Conservation (phyloP, 2,329 filamentous ascomycete genomes). For the Curvularia verruculosa region DNA sequence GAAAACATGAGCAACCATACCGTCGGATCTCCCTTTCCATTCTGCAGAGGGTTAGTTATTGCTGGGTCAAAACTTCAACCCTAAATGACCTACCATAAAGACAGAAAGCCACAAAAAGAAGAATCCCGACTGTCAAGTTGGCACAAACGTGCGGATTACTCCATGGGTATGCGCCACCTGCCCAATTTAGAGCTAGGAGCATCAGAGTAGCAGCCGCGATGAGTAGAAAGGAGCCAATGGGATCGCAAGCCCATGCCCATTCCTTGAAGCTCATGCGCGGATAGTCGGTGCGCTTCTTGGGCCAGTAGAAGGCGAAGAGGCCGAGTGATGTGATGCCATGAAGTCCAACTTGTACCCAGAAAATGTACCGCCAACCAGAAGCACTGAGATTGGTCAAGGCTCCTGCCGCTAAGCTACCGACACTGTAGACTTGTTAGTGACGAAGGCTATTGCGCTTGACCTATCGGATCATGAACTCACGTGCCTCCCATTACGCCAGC, state of each 20-base stretch:
- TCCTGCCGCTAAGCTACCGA: slow-evolving; percentile 59
- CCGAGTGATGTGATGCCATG: slow-evolving; percentile 57
- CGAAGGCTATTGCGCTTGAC: background rate
- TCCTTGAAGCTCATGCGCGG: slow-evolving; percentile 34
- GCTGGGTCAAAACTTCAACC: too few species aligned
- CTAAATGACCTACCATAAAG: slow-evolving; percentile 31
- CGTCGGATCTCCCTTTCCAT: slow-evolving; percentile 62
- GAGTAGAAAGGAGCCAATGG: slow-evolving; percentile 36
- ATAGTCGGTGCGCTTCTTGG: slow-evolving; percentile 37
- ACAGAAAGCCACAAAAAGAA: slow-evolving; percentile 35
- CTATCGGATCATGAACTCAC: slow-evolving; percentile 46
- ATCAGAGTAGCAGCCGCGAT: slow-evolving; percentile 35
- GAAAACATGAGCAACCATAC: slow-evolving; percentile 63
- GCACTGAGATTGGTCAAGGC: slow-evolving; percentile 57
- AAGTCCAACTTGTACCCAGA: slow-evolving; percentile 64
- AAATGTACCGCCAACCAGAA: slow-evolving; percentile 62
- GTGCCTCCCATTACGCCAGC: slow-evolving; percentile 60
- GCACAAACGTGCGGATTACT: slow-evolving; percentile 35
- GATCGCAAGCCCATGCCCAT: slow-evolving; percentile 40
- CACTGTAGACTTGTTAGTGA: slow-evolving; percentile 38
- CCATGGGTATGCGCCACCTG: slow-evolving; percentile 36
- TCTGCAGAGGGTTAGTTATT: slow-evolving; percentile 45
- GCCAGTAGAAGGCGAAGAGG: slow-evolving; percentile 51
- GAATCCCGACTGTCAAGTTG: slow-evolving; percentile 29
- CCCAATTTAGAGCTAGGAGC: slow-evolving; percentile 41